Evolutionary conservation across 495 filamentous ascomycete genomes (phyloP), one percentile per base, ranked within the genome.

Genomic region (Xylaria palmicola): DNA sequence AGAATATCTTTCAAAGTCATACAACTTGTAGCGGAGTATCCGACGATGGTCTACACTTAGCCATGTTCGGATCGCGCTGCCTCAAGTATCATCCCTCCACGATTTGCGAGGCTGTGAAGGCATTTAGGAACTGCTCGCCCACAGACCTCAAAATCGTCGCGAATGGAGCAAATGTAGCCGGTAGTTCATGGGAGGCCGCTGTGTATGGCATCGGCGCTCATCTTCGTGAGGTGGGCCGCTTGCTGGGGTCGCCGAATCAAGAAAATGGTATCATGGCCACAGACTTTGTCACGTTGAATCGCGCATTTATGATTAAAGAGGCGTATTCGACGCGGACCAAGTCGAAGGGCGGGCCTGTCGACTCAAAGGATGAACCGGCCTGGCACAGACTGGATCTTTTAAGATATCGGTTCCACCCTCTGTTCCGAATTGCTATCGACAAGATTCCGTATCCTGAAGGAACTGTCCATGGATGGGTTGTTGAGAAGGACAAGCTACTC

Each of bases 201-300:
- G 93, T 93, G 65, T 84, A 96, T 60, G 92, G 92, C 45, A 95
- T 97, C 64, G 92, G 93, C 8, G 92, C 92, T 26, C 92, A 96
- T 75, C 74, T 97, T 12, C 93, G 95, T 68, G 92, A 96, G 73
- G 85, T 85, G 0, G 93, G 93, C 2, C 93, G 95, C 74, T 72
- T 93, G 19, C 87, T 97, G 62, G 92, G 93, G 43, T 92, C 89
- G 62, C 91, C 93, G 7, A 91, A 94, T 69, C 91, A 90, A 67
- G 91, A 92, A 60, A 88, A 77, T 37, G 93, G 93, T 7, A 81
- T 97, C 59, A 97, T 97, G 93, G 78, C 89, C 15, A 82, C 90
- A 53, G 93, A 95, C 68, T 97, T 93, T 71, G 84, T 90, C 17
- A 86, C 79, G 7, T 73, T 97, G 2, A 93, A 92, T 69, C 86